These are phyloP conservation scores for Phaeotremella skinneri DNA, from an alignment of 768 basidiomycete species.

Conservation along the genomic window DNA sequence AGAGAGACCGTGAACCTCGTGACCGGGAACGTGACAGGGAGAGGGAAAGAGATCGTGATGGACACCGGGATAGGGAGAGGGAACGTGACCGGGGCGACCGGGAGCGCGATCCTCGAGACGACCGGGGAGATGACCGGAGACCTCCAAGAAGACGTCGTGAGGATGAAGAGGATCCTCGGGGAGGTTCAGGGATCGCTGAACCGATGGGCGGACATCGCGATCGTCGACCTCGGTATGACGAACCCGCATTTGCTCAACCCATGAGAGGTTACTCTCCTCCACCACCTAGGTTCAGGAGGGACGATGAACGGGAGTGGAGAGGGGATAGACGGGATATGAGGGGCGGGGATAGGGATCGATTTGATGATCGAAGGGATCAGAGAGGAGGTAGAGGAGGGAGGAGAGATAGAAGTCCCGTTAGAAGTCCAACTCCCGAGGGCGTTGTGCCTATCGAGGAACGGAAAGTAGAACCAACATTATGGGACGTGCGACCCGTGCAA, in stretches of 20 bases:
- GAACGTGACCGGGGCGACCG: conserved; percentile 18
- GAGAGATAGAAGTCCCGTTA: conserved; percentile 61
- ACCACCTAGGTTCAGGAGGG: conserved; percentile 17
- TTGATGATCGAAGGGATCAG: conserved; percentile 49
- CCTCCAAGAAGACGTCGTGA: conserved; percentile 16
- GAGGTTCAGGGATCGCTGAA: conserved; percentile 27
- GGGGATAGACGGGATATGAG: conserved; percentile 48
- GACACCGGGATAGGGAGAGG: conserved; percentile 25
- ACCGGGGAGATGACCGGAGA: conserved; percentile 10
- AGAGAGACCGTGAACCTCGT: conserved; percentile 47
- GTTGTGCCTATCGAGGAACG: conserved; percentile 77
- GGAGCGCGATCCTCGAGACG: conserved; percentile 14
- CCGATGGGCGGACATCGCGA: conserved; percentile 30
- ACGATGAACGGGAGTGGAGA: conserved; percentile 21
- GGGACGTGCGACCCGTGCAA: conserved; percentile 94
- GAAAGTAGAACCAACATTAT: conserved; percentile 83
- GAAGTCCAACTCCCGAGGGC: conserved; percentile 88
- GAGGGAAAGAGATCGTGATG: conserved; percentile 8
- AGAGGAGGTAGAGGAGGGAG: conserved; percentile 57
- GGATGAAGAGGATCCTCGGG: conserved; percentile 19
- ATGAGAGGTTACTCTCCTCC: conserved; percentile 23
- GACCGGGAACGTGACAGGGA: conserved; percentile 38
- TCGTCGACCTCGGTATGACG: conserved; percentile 34
- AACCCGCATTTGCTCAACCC: conserved; percentile 30
- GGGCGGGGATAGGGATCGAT: conserved; percentile 34